Percentiles rank a stretch among this genome's conserved stretches.
Evolutionary conservation across 495 filamentous ascomycete species (phyloP).

Genomic region (Neurospora sp.): DNA sequence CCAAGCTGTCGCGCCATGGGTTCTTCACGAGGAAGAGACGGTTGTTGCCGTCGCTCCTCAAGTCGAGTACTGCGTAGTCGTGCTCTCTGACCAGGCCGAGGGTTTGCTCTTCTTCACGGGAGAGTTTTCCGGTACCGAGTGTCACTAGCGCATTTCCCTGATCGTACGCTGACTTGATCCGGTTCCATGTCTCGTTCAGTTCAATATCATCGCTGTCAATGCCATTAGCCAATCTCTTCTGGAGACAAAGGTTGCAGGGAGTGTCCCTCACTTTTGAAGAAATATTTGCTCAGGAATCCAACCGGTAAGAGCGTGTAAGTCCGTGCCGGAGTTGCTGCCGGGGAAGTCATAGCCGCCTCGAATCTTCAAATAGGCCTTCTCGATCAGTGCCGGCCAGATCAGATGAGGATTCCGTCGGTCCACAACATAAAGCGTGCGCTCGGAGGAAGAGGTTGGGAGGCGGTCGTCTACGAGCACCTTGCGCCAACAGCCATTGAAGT

Average conservation of each 20-base stretch:
- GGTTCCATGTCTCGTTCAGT: slow-evolving; percentile 63
- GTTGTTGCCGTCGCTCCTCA: slow-evolving; percentile 50
- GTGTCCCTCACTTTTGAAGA: slow-evolving; percentile 49
- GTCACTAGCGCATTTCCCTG: slow-evolving; percentile 79
- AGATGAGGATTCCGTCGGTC: slow-evolving; percentile 68
- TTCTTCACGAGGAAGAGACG: slow-evolving; percentile 80
- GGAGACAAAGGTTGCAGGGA: background rate
- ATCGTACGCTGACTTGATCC: slow-evolving; percentile 63
- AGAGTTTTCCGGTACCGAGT: slow-evolving; percentile 76
- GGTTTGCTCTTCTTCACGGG: slow-evolving; percentile 58
- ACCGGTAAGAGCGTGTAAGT: slow-evolving; percentile 79
- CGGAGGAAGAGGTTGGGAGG: slow-evolving; percentile 64
- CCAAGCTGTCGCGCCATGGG: slow-evolving; percentile 77
- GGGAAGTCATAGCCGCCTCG: slow-evolving; percentile 96
- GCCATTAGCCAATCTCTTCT: slow-evolving; percentile 8
- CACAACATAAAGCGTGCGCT: slow-evolving; percentile 73
- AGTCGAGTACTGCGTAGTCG: slow-evolving; percentile 83
- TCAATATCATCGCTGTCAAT: slow-evolving; percentile 52
- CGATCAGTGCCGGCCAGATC: slow-evolving; percentile 86
- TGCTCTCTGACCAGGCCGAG: slow-evolving; percentile 82
- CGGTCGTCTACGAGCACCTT: slow-evolving; percentile 84
- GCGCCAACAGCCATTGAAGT: slow-evolving; percentile 90
- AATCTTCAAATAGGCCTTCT: slow-evolving; percentile 97
- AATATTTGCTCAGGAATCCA: slow-evolving; percentile 98
- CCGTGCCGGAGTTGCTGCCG: slow-evolving; percentile 94